Conservation (phyloP, 2,329 filamentous ascomycete genomes). For the Exophiala sp. region DNA sequence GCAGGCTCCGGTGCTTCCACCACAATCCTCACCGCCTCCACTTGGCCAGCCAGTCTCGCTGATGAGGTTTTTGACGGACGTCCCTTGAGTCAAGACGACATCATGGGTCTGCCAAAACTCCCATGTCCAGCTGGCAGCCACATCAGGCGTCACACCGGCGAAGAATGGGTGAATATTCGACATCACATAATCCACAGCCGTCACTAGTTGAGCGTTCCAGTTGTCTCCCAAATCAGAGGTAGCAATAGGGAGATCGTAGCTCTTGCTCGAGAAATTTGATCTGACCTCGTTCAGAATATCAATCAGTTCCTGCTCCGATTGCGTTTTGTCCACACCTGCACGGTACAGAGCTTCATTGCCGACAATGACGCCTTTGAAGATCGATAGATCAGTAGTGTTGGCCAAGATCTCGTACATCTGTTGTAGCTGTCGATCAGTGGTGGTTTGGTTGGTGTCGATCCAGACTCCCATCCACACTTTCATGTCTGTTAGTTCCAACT, state of each 20-base stretch:
- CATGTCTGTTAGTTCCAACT: conserved; percentile 67
- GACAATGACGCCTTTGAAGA: conserved; percentile 60
- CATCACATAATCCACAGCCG: conserved; percentile 82
- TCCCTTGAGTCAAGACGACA: conserved; percentile 58
- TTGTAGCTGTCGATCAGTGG: conserved; percentile 73
- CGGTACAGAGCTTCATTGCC: conserved; percentile 63
- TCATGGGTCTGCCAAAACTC: conserved; percentile 74
- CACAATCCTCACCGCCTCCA: conserved; percentile 75
- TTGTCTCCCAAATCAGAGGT: conserved; percentile 87
- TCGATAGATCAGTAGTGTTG: conserved; percentile 38
- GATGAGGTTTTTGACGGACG: conserved; percentile 66
- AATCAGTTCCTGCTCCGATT: conserved; percentile 63
- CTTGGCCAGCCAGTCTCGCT: conserved; percentile 91
- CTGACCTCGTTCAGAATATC: conserved; percentile 65
- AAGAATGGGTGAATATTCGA: conserved; percentile 97
- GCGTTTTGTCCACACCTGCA: conserved; percentile 50
- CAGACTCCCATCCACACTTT: conserved; percentile 95
- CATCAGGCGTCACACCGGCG: conserved; percentile 65
- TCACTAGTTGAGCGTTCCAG: conserved; percentile 69
- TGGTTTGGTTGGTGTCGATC: conserved; percentile 79
- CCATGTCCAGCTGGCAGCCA: conserved; percentile 76
- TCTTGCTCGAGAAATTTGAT: conserved; percentile 64
- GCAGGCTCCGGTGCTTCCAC: conserved; percentile 53
- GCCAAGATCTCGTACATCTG: conserved; percentile 85
- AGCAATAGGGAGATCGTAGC: conserved; percentile 71